These are phyloP conservation scores for Furcasterigmium sp. DNA, from an alignment of 2,329 filamentous ascomycete species.

Conservation along the genomic window DNA sequence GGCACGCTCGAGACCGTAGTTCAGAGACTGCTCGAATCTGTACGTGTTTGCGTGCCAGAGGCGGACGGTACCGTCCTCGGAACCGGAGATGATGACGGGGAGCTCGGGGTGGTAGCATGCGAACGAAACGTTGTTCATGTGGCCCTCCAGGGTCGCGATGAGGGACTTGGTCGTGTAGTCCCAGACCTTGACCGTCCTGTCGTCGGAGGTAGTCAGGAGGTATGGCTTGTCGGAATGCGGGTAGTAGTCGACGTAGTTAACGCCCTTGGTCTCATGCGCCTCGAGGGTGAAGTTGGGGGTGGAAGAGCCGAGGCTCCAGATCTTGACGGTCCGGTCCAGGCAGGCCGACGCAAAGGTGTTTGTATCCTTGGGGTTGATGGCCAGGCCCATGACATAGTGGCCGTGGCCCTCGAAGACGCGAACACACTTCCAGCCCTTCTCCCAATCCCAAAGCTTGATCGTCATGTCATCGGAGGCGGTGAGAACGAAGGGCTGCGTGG, in stretches of 20 bases:
- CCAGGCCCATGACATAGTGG: slow-evolving; percentile 93
- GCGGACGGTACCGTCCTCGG: slow-evolving; percentile 94
- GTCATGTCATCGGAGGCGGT: slow-evolving; percentile 98
- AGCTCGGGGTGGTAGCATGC: slow-evolving; percentile 97
- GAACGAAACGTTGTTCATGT: slow-evolving; percentile 97
- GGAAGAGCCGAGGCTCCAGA: slow-evolving; percentile 93
- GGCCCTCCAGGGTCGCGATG: slow-evolving; percentile 93
- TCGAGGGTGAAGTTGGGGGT: slow-evolving; percentile 95
- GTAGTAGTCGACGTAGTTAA: slow-evolving; percentile 95
- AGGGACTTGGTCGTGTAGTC: slow-evolving; percentile 98
- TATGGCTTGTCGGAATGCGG: slow-evolving; percentile 74
- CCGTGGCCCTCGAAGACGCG: slow-evolving; percentile 95
- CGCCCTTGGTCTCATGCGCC: slow-evolving; percentile 93
- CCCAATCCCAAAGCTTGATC: slow-evolving; percentile 99
- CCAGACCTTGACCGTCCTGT: slow-evolving; percentile 82
- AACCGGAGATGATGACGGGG: slow-evolving; percentile 95
- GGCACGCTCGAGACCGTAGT: slow-evolving; percentile 90
- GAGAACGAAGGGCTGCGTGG: slow-evolving; percentile 89
- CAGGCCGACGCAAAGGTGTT: slow-evolving; percentile 91
- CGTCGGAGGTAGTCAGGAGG: slow-evolving; percentile 92
- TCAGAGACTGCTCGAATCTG: slow-evolving; percentile 89
- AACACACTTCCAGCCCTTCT: slow-evolving; percentile 96
- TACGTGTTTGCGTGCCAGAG: slow-evolving; percentile 99
- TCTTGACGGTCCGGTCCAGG: slow-evolving; percentile 94
- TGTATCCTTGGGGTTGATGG: slow-evolving; percentile 96